Percentiles rank a stretch among this genome's conserved stretches.
phyloP scores from a whole-genome alignment of 2,329 filamentous ascomycete species.

The Diaporthe sp. region DNA sequence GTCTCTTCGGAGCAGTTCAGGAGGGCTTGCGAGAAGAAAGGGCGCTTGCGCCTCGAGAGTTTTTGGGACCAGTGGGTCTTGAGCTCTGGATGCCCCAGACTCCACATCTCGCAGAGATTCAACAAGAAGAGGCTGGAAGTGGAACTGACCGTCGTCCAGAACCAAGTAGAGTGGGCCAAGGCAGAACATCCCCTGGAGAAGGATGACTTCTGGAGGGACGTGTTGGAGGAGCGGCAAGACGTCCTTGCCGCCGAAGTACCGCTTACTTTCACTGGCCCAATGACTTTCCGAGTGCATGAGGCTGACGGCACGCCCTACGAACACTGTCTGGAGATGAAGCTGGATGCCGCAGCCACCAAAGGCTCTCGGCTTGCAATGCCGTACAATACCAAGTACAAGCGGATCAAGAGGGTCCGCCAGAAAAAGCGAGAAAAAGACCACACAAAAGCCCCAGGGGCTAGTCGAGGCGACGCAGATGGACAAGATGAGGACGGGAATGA shows the following conservation, averaged over 20 bases:
- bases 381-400: slow-evolving; percentile 99
- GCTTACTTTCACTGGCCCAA: slow-evolving; percentile 91
- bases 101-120: slow-evolving; percentile 89
- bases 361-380: slow-evolving; percentile 89
- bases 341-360: slow-evolving; percentile 77
- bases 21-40: slow-evolving; percentile 87
- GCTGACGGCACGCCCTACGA: slow-evolving; percentile 98
- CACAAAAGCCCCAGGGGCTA: slow-evolving; percentile 69
- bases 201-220: slow-evolving; percentile 84
- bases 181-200: slow-evolving; percentile 73
- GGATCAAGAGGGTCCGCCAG: slow-evolving; percentile 85
- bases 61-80: slow-evolving; percentile 97
- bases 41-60: slow-evolving; percentile 86
- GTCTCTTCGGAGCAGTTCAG: slow-evolving; percentile 84
- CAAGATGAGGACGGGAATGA: slow-evolving; percentile 71
- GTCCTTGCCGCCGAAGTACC: slow-evolving; percentile 79
- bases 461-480: slow-evolving; percentile 62
- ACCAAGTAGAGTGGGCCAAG: slow-evolving; percentile 70
- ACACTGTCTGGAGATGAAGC: slow-evolving; percentile 95
- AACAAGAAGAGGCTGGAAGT: slow-evolving; percentile 98
- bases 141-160: slow-evolving; percentile 89
- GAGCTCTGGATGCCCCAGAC: slow-evolving; percentile 88
- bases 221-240: slow-evolving; percentile 82
- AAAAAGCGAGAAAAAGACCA: slow-evolving; percentile 79
- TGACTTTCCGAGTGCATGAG: slow-evolving; percentile 98